phyloP scores from a whole-genome alignment of 345 rosid genomes.

The Boechera divaricarpa region DNA sequence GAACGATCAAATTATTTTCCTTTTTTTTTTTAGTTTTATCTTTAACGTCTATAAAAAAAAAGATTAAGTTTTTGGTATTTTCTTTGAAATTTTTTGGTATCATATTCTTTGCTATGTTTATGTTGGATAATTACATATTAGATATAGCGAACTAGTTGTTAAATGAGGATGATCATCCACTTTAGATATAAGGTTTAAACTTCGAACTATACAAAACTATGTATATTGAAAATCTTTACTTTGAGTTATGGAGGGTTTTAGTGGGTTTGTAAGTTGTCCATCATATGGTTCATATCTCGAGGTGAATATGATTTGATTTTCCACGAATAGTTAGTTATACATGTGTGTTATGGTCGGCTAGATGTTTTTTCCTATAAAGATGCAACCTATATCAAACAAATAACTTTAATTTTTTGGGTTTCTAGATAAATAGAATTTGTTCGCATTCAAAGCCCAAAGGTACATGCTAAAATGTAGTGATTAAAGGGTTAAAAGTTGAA shows the following conservation, averaged over 20 bases:
- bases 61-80: background rate
- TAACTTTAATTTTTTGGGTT: background rate
- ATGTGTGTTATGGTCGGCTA: constrained; percentile 32
- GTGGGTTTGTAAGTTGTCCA: constrained; percentile 31
- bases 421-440: background rate
- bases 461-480: constrained; percentile 16
- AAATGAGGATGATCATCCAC: constrained; percentile 5
- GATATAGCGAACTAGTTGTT: background rate
- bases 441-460: constrained; percentile 21
- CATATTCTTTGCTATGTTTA: background rate
- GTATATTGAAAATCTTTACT: background rate
- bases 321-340: constrained; percentile 10
- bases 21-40: background rate
- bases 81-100: background rate
- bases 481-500: constrained; percentile 14
- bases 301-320: constrained; percentile 13
- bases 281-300: constrained; percentile 28
- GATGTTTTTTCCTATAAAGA: background rate
- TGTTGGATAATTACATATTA: background rate
- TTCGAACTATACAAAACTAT: background rate
- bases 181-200: background rate
- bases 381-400: background rate
- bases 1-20: background rate
- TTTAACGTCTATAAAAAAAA: background rate
- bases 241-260: background rate